Evolutionary conservation across 371 early-diverging fungal species (phyloP), one percentile per base, ranked within the genome.

Genomic region (Actinomucor elegans): DNA sequence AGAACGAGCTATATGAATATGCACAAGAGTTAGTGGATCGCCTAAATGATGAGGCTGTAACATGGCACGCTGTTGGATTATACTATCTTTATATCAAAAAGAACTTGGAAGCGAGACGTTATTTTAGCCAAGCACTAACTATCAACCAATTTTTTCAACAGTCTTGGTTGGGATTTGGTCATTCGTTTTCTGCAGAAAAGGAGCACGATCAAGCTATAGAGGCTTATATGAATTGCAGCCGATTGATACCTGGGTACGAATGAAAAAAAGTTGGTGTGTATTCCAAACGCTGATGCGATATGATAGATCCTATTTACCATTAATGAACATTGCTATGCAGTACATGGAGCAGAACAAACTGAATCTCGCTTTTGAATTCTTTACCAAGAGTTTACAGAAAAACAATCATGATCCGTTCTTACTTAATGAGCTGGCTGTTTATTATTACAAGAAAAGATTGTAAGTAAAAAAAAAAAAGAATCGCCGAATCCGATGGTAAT

Each of bases 161-260:
- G 3, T 86, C 84, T 1, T 92, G 92, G 93, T 56, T 94, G 18
- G 92, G 88, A 4, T 87, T 80, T 55, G 94, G 85, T 0, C 92
- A 92, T 65, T 71, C 90, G n/a, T 89, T 89, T 64, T 80, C 89
- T 3, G 62, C 72, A 8, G 90, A 88, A 52, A 85, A 85, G 1
- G 88, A 89, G 20, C 80, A 85, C 46, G 93, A 94, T 38, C 82
- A 82, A 51, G 94, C 94, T 1, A 87, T 92, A 21, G 63, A 78
- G 23, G 89, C 89, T 0, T 94, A 92, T 57, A 59, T 75, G 20
- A 77, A 76, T 1, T 86, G 88, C 33, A 65, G 75, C 14, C 73
- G 79, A 52, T 61, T 85, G 23, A 79, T 84, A 38, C 80, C 77
- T 33, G 89, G 88, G 91, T 91, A 79, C 48, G 66, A 8, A 31